Base-by-base conservation (phyloP, 371 early-diverging fungal species). In the Umbelopsis sp. region DNA sequence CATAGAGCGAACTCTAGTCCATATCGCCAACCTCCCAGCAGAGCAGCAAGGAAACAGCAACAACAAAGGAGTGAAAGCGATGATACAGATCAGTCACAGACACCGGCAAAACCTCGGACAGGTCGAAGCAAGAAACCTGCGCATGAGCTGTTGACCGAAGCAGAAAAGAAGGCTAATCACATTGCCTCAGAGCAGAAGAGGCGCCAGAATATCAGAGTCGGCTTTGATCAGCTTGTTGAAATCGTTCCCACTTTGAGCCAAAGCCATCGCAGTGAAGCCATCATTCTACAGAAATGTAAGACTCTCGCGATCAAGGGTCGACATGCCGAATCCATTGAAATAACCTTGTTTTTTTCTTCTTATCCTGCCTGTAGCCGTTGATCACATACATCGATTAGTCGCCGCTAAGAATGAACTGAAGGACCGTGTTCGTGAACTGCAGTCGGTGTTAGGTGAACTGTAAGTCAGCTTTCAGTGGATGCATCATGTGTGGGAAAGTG, bases 101-200 rank as follows among this genome's bases (percentile, higher is more conserved):
- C 57, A 35, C 18, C 57, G 14, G 18, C 57, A 35, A 76, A 73
- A 57, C 72, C 71, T 4, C 76, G 83, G 14, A 29, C 57, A 25
- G 57, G 57, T 35, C 57, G 57, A 16, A 29, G 57, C 65, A 79
- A 76, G 53, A 83, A 83, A 65, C 76, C 80, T 46, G 79, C 83
- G 35, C 83, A 83, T 69, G 93, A 95, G 72, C 81, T 95, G 18
- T 79, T 97, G 72, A 94, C 96, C 3, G 95, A 94, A 65, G 91
- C 92, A n/a, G 95, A 97, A 73, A 97, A 97, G 78, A 89, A 93
- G 66, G 92, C 94, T 5, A 97, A 97, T 79, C 98, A 97, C 78
- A 97, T 97, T 76, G 94, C 93, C 1, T 92, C 93, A 10, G 97
- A 96, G 77, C 93, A 96, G 74, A 93, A 94, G 74, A 90, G 97